These are phyloP conservation scores for Calonectria ilicicola DNA, from an alignment of 2,329 filamentous ascomycete species.

Conservation along the genomic window DNA sequence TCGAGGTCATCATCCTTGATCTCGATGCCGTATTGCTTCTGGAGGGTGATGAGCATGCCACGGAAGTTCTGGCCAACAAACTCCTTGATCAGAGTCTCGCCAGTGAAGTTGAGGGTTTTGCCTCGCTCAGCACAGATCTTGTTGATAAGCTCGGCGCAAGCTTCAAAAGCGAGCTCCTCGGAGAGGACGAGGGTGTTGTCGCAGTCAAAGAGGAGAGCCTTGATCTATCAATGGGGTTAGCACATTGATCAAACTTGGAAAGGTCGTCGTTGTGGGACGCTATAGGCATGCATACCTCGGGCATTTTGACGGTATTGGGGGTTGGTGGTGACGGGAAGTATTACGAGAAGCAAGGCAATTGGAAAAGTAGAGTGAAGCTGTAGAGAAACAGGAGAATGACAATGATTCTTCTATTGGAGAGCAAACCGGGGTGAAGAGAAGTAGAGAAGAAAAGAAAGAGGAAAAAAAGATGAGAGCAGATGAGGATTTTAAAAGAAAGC, in stretches of 20 bases:
- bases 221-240: constrained; percentile 59
- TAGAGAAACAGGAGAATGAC: not conserved
- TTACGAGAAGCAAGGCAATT: not conserved
- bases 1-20: constrained; percentile 78
- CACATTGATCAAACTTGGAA: not conserved
- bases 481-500: constrained; percentile 24
- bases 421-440: constrained; percentile 24
- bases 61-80: constrained; percentile 97
- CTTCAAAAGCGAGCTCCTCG: constrained; percentile 91
- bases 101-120: constrained; percentile 78
- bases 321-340: not conserved
- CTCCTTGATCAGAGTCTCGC: constrained; percentile 81
- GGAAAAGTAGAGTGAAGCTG: not conserved
- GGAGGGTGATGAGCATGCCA: constrained; percentile 85
- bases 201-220: constrained; percentile 79
- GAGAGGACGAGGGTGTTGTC: constrained; percentile 96
- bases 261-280: not conserved
- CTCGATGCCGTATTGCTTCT: constrained; percentile 80
- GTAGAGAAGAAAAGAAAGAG: constrained; percentile 24
- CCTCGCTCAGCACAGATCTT: constrained; percentile 78
- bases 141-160: constrained; percentile 90
- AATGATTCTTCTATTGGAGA: not conserved
- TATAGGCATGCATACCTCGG: constrained; percentile 14
- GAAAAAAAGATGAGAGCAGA: constrained; percentile 19
- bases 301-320: constrained; percentile 17